These are phyloP conservation scores for Amaranthus cruentus DNA, from an alignment of 148 eudicot genomes.

Conservation along the genomic window DNA sequence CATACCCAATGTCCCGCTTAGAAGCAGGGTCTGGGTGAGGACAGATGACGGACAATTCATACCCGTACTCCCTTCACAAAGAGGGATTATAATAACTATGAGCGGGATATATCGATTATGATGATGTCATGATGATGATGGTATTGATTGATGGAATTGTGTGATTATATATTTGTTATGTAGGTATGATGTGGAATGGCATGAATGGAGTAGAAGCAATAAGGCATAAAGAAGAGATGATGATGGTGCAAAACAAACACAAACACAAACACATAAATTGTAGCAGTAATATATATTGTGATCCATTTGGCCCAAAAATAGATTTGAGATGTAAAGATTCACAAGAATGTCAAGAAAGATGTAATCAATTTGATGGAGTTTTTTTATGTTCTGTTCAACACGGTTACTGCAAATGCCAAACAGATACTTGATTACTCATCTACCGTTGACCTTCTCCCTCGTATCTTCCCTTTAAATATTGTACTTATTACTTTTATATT, in stretches of 20 bases:
- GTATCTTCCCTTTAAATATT: not conserved
- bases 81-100: too few relatives aligned
- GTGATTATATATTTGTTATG: not conserved
- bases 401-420: constrained; percentile 16
- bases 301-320: constrained; percentile 19
- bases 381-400: constrained; percentile 6
- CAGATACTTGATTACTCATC: constrained; percentile 2
- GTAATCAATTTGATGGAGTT: constrained; percentile 19
- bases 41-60: too few relatives aligned
- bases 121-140: not conserved
- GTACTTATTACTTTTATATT: not conserved
- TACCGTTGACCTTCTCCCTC: not conserved
- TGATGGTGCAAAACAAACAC: not conserved
- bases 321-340: constrained; percentile 12
- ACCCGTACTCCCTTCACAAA: too few relatives aligned
- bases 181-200: constrained; percentile 8
- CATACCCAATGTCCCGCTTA: too few relatives aligned
- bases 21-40: too few relatives aligned
- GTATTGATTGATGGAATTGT: not conserved
- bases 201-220: constrained; percentile 6
- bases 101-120: too few relatives aligned
- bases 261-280: constrained; percentile 7
- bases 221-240: not conserved
- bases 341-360: constrained; percentile 10
- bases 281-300: constrained; percentile 9